phyloP scores from a whole-genome alignment of 1,284 basidiomycete species.

The Trametes sp. region DNA sequence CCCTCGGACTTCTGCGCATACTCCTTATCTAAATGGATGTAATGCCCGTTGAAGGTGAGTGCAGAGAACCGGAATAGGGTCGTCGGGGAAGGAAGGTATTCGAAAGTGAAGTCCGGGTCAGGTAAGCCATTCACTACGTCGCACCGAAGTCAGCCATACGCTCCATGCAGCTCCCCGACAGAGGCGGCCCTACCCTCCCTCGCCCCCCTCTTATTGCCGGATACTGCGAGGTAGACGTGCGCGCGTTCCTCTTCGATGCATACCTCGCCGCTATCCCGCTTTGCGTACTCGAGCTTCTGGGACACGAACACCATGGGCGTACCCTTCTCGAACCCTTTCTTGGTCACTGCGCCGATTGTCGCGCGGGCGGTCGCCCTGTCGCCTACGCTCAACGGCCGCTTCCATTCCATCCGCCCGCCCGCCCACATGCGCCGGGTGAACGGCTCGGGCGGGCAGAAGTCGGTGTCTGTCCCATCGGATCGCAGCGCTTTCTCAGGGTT shows the following conservation, averaged over 20 bases:
- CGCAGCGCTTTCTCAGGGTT: conserved; percentile 65
- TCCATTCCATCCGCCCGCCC: conserved; percentile 76
- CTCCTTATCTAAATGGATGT: conserved; percentile 77
- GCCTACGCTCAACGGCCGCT: conserved; percentile 63
- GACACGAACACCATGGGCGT: conserved; percentile 82
- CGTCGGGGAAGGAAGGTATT: conserved; percentile 70
- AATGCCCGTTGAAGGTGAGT: conserved; percentile 81
- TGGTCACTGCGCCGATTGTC: conserved; percentile 62
- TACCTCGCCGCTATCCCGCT: conserved; percentile 49
- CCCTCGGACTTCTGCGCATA: conserved; percentile 76
- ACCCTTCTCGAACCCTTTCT: conserved; percentile 67
- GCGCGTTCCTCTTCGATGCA: conserved; percentile 73
- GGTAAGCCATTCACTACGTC: conserved; percentile 60
- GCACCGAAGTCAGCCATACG: conserved; percentile 17
- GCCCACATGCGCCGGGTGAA: conserved; percentile 89
- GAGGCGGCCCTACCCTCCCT: conserved; percentile 51
- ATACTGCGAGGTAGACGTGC: conserved; percentile 74
- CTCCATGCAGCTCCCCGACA: conserved; percentile 4
- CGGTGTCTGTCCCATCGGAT: conserved; percentile 74
- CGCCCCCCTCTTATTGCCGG: conserved; percentile 41
- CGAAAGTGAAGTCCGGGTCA: conserved; percentile 63
- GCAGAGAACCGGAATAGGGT: conserved; percentile 88
- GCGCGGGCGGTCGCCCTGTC: conserved; percentile 57
- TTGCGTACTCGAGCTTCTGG: conserved; percentile 62
- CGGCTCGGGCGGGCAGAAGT: conserved; percentile 76